Evolutionary conservation across 768 basidiomycete genomes (phyloP).

Genomic region (Lepiota brunneoincarnata): DNA sequence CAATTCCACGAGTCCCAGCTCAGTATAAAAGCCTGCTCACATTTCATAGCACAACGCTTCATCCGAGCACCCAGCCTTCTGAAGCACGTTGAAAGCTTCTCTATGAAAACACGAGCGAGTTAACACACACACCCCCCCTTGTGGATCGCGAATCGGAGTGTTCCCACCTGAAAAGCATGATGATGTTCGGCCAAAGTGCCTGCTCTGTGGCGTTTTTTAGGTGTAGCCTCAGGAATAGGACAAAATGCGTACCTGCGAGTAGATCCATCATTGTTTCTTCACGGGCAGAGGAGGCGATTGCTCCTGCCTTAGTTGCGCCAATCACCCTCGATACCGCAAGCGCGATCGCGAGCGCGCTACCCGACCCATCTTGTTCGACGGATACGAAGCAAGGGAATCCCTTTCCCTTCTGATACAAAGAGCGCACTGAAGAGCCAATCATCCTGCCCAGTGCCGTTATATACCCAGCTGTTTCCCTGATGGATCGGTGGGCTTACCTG

Average conservation of each 20-base stretch:
- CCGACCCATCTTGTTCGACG: slow-evolving; percentile 59
- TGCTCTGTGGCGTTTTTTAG: slow-evolving; percentile 36
- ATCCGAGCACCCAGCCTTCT: slow-evolving; percentile 64
- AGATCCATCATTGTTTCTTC: slow-evolving; percentile 68
- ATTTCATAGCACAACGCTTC: slow-evolving; percentile 68
- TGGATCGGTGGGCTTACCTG: slow-evolving; percentile 30
- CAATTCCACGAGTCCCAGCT: too few relatives aligned
- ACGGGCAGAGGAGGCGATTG: slow-evolving; percentile 57
- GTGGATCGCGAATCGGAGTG: not conserved
- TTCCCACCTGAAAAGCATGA: slow-evolving; percentile 52
- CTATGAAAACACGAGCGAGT: slow-evolving; percentile 21
- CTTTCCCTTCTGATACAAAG: slow-evolving; percentile 54
- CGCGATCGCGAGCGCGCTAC: slow-evolving; percentile 41
- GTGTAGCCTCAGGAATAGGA: not conserved
- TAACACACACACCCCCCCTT: not conserved
- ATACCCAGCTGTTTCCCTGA: not conserved
- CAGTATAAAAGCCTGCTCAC: slow-evolving; percentile 25
- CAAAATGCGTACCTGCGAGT: slow-evolving; percentile 38
- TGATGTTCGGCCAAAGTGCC: slow-evolving; percentile 67
- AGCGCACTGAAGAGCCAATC: slow-evolving; percentile 66
- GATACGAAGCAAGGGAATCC: slow-evolving; percentile 68
- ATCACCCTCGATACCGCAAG: slow-evolving; percentile 56
- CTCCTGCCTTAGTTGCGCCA: slow-evolving; percentile 61
- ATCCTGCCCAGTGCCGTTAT: slow-evolving; percentile 34
- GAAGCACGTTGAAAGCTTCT: slow-evolving; percentile 58